Conservation (phyloP, 2,329 filamentous ascomycete genomes). For the Cephalotrichum gorgonifer region DNA sequence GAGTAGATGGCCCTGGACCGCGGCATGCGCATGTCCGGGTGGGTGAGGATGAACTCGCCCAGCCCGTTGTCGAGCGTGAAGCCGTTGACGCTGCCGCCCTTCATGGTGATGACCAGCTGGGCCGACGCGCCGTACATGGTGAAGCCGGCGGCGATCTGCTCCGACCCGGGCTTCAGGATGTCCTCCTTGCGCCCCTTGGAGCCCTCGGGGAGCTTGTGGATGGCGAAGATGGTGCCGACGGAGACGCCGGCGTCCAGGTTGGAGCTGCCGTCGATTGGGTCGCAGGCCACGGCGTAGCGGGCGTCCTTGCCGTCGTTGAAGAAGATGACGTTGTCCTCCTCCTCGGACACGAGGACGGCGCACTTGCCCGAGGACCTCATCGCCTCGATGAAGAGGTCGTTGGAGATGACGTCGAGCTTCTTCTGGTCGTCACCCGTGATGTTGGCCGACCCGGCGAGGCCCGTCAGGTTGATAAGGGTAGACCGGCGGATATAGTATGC, state of each 20-base stretch:
- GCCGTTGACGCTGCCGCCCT: conserved; percentile 82
- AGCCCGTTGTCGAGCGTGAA: conserved; percentile 96
- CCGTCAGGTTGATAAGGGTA: conserved; percentile 88
- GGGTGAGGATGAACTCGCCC: conserved; percentile 97
- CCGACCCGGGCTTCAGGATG: conserved; percentile 78
- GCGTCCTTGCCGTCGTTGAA: conserved; percentile 67
- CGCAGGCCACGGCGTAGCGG: conserved; percentile 93
- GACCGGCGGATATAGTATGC: conserved; percentile 98
- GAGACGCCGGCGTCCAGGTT: conserved; percentile 97
- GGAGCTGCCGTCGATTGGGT: conserved; percentile 95
- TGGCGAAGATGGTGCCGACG: conserved; percentile 92
- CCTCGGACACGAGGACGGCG: conserved; percentile 89
- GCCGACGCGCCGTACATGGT: conserved; percentile 99
- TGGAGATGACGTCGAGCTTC: conserved; percentile 98
- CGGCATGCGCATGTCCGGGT: conserved; percentile 88
- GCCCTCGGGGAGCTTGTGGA: conserved; percentile 79
- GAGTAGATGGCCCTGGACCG: conserved; percentile 80
- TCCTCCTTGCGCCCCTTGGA: conserved; percentile 70
- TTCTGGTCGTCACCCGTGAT: conserved; percentile 97
- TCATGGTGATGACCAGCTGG: conserved; percentile 96
- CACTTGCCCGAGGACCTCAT: conserved; percentile 92
- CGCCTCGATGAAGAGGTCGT: conserved; percentile 91
- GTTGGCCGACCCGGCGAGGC: conserved; percentile 89
- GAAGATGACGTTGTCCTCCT: conserved; percentile 86
- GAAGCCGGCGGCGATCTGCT: conserved; percentile 91